phyloP scores from a whole-genome alignment of 768 basidiomycete genomes.

The Tricholomella constricta region DNA sequence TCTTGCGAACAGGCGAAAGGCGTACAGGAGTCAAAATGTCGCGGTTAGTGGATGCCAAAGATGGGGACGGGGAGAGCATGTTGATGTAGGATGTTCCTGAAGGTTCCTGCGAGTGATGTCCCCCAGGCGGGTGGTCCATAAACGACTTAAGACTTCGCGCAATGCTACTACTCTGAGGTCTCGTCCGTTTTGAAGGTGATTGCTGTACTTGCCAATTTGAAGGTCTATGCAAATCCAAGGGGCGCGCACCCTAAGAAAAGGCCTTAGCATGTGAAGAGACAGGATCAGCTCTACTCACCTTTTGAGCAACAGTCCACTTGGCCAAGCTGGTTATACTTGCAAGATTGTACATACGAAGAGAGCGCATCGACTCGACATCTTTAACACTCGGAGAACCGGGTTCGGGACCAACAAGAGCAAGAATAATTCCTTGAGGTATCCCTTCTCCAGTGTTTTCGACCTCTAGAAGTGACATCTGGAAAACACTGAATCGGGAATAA shows the following conservation, averaged over 20 bases:
- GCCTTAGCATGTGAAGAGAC: conserved; percentile 8
- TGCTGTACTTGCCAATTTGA: conserved; percentile 53
- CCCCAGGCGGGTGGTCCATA: conserved; percentile 36
- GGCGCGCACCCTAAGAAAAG: conserved; percentile 50
- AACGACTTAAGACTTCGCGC: conserved; percentile 66
- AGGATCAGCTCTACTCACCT: conserved; percentile 39
- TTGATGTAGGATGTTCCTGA: conserved; percentile 33
- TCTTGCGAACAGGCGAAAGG: conserved; percentile 23
- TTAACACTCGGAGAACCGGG: conserved; percentile 45
- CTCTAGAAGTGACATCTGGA: conserved; percentile 79
- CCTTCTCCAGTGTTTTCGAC: conserved; percentile 53
- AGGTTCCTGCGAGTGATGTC: conserved; percentile 20
- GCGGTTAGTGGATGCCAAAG: background rate
- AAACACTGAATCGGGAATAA: conserved; percentile 49
- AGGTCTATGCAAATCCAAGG: conserved; percentile 59
- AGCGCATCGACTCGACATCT: conserved; percentile 56
- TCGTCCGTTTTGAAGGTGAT: conserved; percentile 49
- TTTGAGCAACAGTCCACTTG: conserved; percentile 70
- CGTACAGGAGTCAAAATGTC: conserved; percentile 15
- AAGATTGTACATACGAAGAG: conserved; percentile 83
- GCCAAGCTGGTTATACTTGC: conserved; percentile 74
- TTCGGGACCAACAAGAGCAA: conserved; percentile 72
- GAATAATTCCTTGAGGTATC: conserved; percentile 70
- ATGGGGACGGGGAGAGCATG: conserved; percentile 23
- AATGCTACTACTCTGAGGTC: conserved; percentile 46